Percentiles rank a stretch among this genome's conserved stretches.
phyloP scores from a whole-genome alignment of 2,329 filamentous ascomycete genomes.

The Aspergillus versicolor region DNA sequence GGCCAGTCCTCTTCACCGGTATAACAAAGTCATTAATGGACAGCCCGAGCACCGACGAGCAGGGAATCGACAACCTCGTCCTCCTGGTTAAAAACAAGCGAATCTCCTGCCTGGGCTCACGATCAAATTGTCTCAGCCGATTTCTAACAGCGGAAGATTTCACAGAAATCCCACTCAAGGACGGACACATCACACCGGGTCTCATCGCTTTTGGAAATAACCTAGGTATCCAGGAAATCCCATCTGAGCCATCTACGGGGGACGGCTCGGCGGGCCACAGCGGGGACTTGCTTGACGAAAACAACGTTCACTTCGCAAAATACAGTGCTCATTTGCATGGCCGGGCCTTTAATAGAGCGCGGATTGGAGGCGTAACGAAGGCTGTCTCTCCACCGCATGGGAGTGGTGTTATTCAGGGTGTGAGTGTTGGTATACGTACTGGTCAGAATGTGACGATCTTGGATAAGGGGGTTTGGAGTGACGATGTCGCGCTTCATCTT shows the following conservation, averaged over 20 bases:
- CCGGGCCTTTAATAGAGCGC: conserved; percentile 56
- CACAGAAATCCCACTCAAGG: background rate
- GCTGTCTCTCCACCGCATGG: conserved; percentile 58
- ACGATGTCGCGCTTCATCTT: background rate
- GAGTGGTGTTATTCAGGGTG: conserved; percentile 52
- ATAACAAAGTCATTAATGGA: background rate
- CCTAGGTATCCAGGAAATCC: conserved; percentile 48
- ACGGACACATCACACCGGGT: background rate
- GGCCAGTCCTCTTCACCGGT: background rate
- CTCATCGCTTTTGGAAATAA: conserved; percentile 33
- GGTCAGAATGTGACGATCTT: background rate
- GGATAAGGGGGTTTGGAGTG: background rate
- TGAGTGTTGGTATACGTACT: conserved; percentile 55
- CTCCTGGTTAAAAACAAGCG: background rate
- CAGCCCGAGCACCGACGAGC: background rate
- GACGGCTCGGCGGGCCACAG: conserved; percentile 46
- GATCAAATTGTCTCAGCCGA: background rate
- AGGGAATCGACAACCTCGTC: background rate
- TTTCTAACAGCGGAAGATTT: background rate
- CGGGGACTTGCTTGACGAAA: background rate
- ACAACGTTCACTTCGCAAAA: conserved; percentile 41
- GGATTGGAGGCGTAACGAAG: conserved; percentile 58
- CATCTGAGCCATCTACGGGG: conserved; percentile 55
- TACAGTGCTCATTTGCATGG: conserved; percentile 48
- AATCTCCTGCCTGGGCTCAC: background rate